Evolutionary conservation across 768 basidiomycete genomes (phyloP).

Genomic region (Phanerodontia chrysosporium): DNA sequence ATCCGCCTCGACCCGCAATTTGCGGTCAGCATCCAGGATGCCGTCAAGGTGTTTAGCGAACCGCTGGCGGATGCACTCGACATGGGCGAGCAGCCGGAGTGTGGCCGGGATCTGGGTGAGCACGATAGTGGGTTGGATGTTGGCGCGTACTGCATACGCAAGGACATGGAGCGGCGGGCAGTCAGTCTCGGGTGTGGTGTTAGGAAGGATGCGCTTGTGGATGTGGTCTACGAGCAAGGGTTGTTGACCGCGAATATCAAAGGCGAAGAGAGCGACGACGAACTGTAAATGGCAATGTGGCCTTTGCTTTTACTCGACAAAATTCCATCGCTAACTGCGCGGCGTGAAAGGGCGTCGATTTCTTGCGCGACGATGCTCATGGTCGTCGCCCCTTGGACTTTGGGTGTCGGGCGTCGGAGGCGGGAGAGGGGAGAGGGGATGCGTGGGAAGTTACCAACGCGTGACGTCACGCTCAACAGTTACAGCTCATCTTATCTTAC

Average conservation of each 20-base stretch:
- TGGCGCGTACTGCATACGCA: not conserved
- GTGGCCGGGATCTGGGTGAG: not conserved
- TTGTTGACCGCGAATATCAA: not conserved
- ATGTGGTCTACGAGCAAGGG: not conserved
- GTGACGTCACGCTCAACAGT: slow-evolving; percentile 1
- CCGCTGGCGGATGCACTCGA: not conserved
- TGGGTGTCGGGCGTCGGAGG: not conserved
- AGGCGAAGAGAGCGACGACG: not conserved
- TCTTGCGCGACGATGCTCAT: not conserved
- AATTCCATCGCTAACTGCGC: not conserved
- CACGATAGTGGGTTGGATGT: not conserved
- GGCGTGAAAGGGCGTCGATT: not conserved
- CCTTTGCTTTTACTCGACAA: not conserved
- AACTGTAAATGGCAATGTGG: not conserved
- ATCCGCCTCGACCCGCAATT: not conserved
- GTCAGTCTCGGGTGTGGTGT: not conserved
- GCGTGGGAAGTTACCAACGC: not conserved
- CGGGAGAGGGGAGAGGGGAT: not conserved
- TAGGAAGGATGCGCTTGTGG: not conserved
- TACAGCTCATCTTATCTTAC: too few species aligned
- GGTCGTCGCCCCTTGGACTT: too few species aligned
- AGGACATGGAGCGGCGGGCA: slow-evolving; percentile 6
- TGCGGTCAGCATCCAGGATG: not conserved
- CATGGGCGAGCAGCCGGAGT: not conserved
- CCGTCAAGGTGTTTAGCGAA: not conserved